Evolutionary conservation across 345 rosid genomes (phyloP).

Genomic region (Gossypium bickii): DNA sequence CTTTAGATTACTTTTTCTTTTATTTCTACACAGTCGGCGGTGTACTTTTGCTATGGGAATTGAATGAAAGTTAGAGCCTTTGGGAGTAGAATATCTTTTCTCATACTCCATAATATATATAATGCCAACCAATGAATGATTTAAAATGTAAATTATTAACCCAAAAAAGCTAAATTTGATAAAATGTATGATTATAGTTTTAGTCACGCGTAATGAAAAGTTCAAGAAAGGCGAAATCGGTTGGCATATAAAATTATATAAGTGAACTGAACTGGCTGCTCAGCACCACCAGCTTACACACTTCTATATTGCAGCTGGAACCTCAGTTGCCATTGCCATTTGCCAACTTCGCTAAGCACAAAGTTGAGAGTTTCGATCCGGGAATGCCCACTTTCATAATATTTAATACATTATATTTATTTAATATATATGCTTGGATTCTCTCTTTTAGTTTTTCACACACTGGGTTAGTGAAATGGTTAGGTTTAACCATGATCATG

Average conservation of each 20-base stretch:
- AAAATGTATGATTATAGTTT: conserved; percentile 10
- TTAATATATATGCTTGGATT: not conserved
- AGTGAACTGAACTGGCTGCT: conserved; percentile 23
- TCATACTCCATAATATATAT: not conserved
- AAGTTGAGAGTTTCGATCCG: not conserved
- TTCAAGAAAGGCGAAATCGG: conserved; percentile 29
- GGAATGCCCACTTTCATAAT: not conserved
- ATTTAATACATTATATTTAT: not conserved
- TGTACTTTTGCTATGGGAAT: conserved; percentile 11
- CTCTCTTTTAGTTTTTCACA: not conserved
- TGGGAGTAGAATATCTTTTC: not conserved
- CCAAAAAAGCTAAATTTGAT: conserved; percentile 15
- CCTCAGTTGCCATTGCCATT: not conserved
- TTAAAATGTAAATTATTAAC: not conserved
- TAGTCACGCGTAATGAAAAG: conserved; percentile 48
- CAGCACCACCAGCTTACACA: conserved; percentile 3
- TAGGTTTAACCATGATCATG: conserved; percentile 43
- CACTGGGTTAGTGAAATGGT: conserved; percentile 1
- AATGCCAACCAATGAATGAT: not conserved
- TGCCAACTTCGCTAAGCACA: conserved; percentile 5
- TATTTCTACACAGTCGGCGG: conserved; percentile 26
- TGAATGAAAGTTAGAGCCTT: conserved; percentile 14
- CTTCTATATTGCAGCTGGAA: conserved; percentile 3
- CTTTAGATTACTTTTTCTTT: no score
- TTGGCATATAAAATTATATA: conserved; percentile 11